Base-by-base conservation (phyloP, 1,284 basidiomycete genomes). In the Naganishia sp. region DNA sequence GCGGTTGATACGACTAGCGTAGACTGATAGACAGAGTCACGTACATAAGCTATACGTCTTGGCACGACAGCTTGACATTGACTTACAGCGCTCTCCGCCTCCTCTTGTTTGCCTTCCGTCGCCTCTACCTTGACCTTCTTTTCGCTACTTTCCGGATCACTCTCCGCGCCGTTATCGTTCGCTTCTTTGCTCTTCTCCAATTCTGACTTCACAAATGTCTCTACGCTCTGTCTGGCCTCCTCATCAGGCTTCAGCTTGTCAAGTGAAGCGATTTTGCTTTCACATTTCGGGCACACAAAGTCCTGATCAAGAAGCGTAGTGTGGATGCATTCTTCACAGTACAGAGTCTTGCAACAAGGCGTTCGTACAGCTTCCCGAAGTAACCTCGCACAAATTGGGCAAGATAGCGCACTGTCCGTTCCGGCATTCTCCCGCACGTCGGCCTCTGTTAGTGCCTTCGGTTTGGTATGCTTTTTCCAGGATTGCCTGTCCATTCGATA, bases 251-350 rank as follows among this genome's bases (percentile, higher is more conserved):
- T 78, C 55, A 97, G 83, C 77, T 90, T 90, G 81, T 94, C 92
- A 73, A 96, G 81, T 59, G 88, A 90, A 13, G 87, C 83, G 69
- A 96, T 86, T 81, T 90, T 93, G 79, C 88, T 88, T 71, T 87
- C 85, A 78, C 94, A 97, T 68, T 87, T 86, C 15, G 91, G 92
- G 79, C 94, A 97, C 67, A 89, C 82, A 79, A 96, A 95, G 80
- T 94, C 92, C 79, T 91, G 87, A 77, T 96, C 93, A 69, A 94
- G 85, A 60, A 97, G 83, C 79, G 93, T 85, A 46, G 89, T 91
- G 78, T 92, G 89, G 69, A 97, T 90, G 81, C 93, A 96, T 77
- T 96, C 93, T 80, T 96, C 92, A 82, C 94, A 96, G 80, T 90
- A 97, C n/a, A 85, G 77, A 50, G 88, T 90, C 72, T 85, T 85